Evolutionary conservation across 805 yeast genomes (phyloP).

Genomic region (Yamadazyma ubonensis): DNA sequence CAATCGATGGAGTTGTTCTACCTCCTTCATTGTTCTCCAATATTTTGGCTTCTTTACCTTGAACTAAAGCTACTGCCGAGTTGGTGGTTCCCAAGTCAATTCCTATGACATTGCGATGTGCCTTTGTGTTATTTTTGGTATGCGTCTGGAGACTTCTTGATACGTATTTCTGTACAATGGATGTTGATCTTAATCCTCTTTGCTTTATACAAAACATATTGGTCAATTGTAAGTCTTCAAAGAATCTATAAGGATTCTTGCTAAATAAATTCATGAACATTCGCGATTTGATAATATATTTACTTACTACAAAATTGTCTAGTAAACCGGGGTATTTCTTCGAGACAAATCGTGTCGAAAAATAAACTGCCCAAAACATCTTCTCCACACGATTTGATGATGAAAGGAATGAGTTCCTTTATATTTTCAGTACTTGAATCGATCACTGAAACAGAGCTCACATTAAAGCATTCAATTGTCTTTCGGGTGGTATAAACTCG

Average conservation of each 20-base stretch:
- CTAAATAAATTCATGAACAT: constrained; percentile 1
- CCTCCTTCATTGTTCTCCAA: constrained; percentile 78
- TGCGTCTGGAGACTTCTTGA: constrained; percentile 2
- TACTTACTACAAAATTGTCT: no score
- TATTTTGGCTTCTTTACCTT: constrained; percentile 60
- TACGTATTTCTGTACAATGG: no score
- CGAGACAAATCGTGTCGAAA: neutral
- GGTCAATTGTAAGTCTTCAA: neutral
- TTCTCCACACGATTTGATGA: constrained; percentile 14
- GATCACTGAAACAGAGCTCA: constrained; percentile 9
- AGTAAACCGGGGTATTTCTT: neutral
- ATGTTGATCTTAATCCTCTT: no score
- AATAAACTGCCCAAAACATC: constrained; percentile 12
- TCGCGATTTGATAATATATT: neutral
- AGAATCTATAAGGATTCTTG: neutral
- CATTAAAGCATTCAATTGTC: constrained; percentile 16
- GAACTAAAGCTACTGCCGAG: constrained; percentile 79
- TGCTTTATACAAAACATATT: no score
- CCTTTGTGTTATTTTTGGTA: neutral
- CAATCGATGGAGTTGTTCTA: constrained; percentile 77
- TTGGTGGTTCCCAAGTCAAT: constrained; percentile 85
- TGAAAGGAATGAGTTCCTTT: constrained; percentile 3
- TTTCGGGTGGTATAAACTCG: constrained; percentile 18
- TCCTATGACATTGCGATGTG: constrained; percentile 48
- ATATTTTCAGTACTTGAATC: constrained; percentile 3